Percentiles rank a stretch among this genome's conserved stretches.
phyloP scores from a whole-genome alignment of 768 basidiomycete species.

The Trametes cinnabarina region DNA sequence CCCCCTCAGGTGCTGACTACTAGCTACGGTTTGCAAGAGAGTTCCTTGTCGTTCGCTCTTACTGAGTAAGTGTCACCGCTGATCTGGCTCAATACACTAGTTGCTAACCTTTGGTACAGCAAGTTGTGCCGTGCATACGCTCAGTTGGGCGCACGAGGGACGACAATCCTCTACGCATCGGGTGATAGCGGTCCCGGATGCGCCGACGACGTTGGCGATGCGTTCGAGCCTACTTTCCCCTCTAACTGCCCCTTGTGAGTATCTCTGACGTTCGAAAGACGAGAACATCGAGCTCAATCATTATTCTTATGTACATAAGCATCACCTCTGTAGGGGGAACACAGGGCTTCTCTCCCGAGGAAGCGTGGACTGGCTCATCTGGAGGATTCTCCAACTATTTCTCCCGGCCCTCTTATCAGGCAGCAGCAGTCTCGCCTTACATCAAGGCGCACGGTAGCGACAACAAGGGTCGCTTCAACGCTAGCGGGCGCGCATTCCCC shows the following conservation, averaged over 20 bases:
- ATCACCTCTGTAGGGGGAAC: conserved; percentile 38
- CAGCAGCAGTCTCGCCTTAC: conserved; percentile 36
- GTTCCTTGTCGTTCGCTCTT: conserved; percentile 35
- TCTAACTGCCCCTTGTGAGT: conserved; percentile 35
- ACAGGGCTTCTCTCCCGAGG: conserved; percentile 33
- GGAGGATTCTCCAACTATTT: conserved; percentile 40
- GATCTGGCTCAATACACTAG: conserved; percentile 41
- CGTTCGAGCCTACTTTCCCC: conserved; percentile 36
- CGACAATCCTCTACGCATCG: conserved; percentile 36
- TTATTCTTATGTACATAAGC: conserved; percentile 12
- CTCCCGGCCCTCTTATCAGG: conserved; percentile 36
- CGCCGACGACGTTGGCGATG: conserved; percentile 18
- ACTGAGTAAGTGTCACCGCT: conserved; percentile 33
- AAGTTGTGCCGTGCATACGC: conserved; percentile 34
- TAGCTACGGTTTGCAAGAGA: conserved; percentile 48
- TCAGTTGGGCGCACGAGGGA: conserved; percentile 36
- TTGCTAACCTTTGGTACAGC: conserved; percentile 37
- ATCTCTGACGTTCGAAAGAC: too few relatives aligned
- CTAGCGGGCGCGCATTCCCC: conserved; percentile 44
- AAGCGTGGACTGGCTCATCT: conserved; percentile 30
- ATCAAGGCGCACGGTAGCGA: conserved; percentile 30
- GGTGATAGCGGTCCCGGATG: conserved; percentile 38
- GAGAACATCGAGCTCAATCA: too few relatives aligned
- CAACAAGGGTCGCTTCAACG: conserved; percentile 30
- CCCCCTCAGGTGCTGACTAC: conserved; percentile 35